phyloP scores from a whole-genome alignment of 805 yeast genomes.

The Pichia deserticola region DNA sequence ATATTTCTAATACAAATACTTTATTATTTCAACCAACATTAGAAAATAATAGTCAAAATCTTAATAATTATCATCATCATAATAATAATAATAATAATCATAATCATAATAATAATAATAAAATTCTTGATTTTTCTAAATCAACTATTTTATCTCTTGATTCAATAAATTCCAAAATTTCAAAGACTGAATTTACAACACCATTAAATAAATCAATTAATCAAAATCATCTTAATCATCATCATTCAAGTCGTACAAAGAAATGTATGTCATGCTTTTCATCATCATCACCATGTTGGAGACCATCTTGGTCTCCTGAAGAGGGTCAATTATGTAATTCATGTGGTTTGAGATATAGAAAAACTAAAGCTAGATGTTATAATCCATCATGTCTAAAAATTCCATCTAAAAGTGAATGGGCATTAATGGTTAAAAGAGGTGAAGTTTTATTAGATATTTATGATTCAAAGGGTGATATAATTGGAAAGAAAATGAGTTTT shows the following conservation, averaged over 20 bases:
- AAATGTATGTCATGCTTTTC: constrained; percentile 87
- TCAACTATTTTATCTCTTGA: not conserved
- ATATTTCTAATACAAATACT: not conserved
- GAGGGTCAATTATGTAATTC: constrained; percentile 97
- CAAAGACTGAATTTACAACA: not conserved
- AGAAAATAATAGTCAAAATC: too few species aligned
- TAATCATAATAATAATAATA: not conserved
- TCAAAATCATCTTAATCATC: not conserved
- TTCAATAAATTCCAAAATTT: not conserved
- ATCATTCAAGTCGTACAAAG: constrained; percentile 26
- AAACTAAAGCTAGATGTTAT: constrained; percentile 86
- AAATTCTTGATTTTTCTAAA: not conserved
- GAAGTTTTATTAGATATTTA: constrained; percentile 25
- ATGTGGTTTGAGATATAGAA: constrained; percentile 90
- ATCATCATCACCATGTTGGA: constrained; percentile 94
- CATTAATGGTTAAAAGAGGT: constrained; percentile 73
- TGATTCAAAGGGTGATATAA: constrained; percentile 4
- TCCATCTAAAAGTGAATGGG: constrained; percentile 96
- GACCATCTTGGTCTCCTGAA: constrained; percentile 89
- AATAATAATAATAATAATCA: not conserved
- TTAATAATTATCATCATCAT: too few species aligned
- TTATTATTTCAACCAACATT: not conserved
- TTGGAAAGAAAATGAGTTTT: constrained; percentile 25
- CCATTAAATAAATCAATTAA: too few species aligned
- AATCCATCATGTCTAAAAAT: constrained; percentile 71